These are phyloP conservation scores for Myriosclerotinia curreyana DNA, from an alignment of 2,329 filamentous ascomycete species.

Conservation along the genomic window DNA sequence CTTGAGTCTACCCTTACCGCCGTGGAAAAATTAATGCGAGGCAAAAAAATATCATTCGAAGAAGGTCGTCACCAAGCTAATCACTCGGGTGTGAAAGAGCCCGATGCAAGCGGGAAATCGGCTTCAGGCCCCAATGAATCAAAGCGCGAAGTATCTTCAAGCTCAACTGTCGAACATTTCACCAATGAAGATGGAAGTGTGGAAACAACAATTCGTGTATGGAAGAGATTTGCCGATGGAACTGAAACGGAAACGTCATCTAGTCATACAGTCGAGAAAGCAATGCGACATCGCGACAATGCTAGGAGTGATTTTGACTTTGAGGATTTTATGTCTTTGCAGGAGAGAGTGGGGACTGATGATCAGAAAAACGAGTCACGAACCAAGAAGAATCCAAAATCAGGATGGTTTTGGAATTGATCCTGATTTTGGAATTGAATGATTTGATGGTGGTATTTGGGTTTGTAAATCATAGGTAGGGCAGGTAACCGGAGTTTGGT, in stretches of 20 bases:
- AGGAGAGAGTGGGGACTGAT: neutral
- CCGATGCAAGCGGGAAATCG: neutral
- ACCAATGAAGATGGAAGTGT: slow-evolving; percentile 26
- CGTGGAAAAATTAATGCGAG: slow-evolving; percentile 16
- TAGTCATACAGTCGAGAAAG: slow-evolving; percentile 9
- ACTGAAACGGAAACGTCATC: slow-evolving; percentile 23
- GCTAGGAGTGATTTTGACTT: neutral
- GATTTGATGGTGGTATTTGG: too few species aligned
- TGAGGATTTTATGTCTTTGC: neutral
- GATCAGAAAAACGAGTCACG: neutral
- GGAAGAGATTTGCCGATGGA: slow-evolving; percentile 26
- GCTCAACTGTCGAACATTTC: slow-evolving; percentile 23
- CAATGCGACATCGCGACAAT: neutral
- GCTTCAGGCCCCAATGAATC: neutral
- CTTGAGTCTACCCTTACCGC: slow-evolving; percentile 11
- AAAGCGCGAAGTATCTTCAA: slow-evolving; percentile 23
- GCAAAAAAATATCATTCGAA: neutral
- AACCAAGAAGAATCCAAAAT: slow-evolving; percentile 16
- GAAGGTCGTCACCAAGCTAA: neutral
- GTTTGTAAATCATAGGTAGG: slow-evolving; percentile 14
- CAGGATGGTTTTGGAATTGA: slow-evolving; percentile 29
- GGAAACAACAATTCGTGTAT: slow-evolving; percentile 23
- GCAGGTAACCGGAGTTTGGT: neutral
- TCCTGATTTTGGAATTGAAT: neutral
- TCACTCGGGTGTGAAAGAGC: neutral